Percentiles rank a stretch among this genome's conserved stretches.
phyloP scores from a whole-genome alignment of 169 alveolate species.

The Plasmodium vivax region DNA sequence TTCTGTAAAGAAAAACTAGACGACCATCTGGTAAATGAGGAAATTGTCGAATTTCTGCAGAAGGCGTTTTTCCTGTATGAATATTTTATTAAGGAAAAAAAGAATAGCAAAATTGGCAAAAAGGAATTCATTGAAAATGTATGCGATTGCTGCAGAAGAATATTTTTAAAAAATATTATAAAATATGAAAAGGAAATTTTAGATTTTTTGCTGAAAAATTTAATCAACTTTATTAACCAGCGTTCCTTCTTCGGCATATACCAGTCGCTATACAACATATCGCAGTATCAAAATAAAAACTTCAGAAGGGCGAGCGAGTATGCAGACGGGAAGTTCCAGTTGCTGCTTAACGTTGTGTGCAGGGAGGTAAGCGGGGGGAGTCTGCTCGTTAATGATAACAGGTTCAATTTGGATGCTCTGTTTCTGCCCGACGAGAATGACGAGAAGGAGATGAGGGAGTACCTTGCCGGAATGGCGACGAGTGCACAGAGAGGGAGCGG shows the following conservation, averaged over 20 bases:
- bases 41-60: conserved; percentile 48
- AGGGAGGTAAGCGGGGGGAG: not conserved
- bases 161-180: conserved; percentile 72
- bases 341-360: conserved; percentile 13
- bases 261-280: conserved; percentile 60
- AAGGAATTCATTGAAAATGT: conserved; percentile 63
- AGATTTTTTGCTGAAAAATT: conserved; percentile 64
- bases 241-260: conserved; percentile 43
- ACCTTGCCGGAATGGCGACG: not conserved
- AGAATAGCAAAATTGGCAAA: conserved; percentile 16
- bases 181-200: conserved; percentile 55
- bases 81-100: conserved; percentile 28
- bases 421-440: conserved; percentile 45
- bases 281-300: conserved; percentile 48
- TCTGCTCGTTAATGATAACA: conserved; percentile 47
- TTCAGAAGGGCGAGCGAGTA: not conserved
- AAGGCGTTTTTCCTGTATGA: conserved; percentile 27
- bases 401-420: not conserved
- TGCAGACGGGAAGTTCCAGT: conserved; percentile 13
- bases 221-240: conserved; percentile 65
- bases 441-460: conserved; percentile 49
- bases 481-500: not conserved
- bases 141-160: conserved; percentile 41
- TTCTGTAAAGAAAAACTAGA: conserved; percentile 71
- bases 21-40: conserved; percentile 41